Base-by-base conservation (phyloP, 139 green algal genomes). In the Coccomyxa sp. region DNA sequence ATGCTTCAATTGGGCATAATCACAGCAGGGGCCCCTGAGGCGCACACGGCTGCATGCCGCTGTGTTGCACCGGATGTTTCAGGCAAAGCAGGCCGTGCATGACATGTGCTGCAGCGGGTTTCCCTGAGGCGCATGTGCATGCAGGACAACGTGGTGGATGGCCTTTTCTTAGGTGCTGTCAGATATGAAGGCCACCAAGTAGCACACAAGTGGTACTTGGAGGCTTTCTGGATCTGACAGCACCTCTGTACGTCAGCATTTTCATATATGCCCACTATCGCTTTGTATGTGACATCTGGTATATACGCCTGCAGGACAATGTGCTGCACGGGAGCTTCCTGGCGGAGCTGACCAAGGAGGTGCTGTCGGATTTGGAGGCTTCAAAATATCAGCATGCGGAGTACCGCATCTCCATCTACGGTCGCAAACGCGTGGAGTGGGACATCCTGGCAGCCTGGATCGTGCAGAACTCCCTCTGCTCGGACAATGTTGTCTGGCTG, bases 371-470 rank as follows among this genome's bases (percentile, higher is more conserved):
- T 81, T 82, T 95, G 24, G 83, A 90, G 80, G 88, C 88, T 8
- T 88, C 79, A 85, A 98, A 97, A 88, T 98, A 98, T 83, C 94
- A 98, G 89, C 94, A 97, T 82, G 94, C 94, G 2, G 92, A 97
- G 86, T 95, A 96, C 83, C 78, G 93, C 50, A 94, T 97, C 71
- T 91, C 81, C 68, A 92, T 97, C 50, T 98, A 98, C 79, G 94
- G 94, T 2, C 88, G 93, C 75, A 95, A 93, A 81, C 82, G 85
- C 8, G 91, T 94, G 37, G 95, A 98, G 90, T 98, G 95, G 96
- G 96, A 99, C 90, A 96, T 95, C 70, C 92, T 99, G 70, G 95
- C 96, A 6, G 87, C 90, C n/a, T 99, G 97, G 97, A 92, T 98
- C 44, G 91, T 93, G 70, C 92, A 96, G 82, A 97, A 99, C 90